Evolutionary conservation across 2,329 filamentous ascomycete species (phyloP).

Genomic region (Talaromyces rugulosus): DNA sequence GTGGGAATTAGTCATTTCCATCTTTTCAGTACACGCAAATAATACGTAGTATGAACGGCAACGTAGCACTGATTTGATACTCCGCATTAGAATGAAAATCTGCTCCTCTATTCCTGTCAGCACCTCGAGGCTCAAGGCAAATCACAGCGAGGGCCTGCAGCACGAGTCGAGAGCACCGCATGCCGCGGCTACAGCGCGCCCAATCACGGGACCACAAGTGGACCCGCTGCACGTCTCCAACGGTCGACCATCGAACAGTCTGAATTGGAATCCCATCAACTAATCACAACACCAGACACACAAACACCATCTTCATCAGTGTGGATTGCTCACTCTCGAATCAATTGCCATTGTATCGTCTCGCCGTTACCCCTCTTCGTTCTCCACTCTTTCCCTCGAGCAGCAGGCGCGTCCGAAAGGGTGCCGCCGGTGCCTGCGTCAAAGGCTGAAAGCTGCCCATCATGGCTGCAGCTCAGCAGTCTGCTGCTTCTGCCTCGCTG

Average conservation of each 20-base stretch:
- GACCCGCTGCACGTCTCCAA: background rate
- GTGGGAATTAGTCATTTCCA: background rate
- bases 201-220: slow-evolving; percentile 6
- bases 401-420: background rate
- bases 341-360: background rate
- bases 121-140: background rate
- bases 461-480: slow-evolving; percentile 1
- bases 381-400: background rate
- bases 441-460: background rate
- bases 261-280: background rate
- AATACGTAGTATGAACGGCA: background rate
- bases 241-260: background rate
- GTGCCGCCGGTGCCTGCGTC: background rate
- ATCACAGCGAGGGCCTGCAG: slow-evolving; percentile 4
- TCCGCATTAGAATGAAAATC: too few relatives aligned
- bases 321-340: background rate
- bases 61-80: background rate
- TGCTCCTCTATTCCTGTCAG: background rate
- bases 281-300: background rate
- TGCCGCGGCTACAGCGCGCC: slow-evolving; percentile 7
- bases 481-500: background rate
- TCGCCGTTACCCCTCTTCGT: background rate
- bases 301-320: background rate
- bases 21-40: background rate
- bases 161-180: slow-evolving; percentile 5